phyloP scores from a whole-genome alignment of 495 filamentous ascomycete species.

The Penicillium chermesinum region DNA sequence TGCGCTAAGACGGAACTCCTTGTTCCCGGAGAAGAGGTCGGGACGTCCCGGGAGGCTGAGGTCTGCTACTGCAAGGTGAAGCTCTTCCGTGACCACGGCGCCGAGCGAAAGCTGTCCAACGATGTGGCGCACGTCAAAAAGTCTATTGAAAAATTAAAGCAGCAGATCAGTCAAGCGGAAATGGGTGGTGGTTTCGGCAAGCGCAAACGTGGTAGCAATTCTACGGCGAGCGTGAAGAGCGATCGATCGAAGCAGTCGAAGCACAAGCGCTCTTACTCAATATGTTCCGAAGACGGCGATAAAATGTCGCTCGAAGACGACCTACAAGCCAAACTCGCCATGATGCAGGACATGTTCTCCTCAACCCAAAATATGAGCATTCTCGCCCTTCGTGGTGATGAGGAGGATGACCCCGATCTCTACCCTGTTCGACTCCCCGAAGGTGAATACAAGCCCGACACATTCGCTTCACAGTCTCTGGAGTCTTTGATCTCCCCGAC shows the following conservation, averaged over 20 bases:
- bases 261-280: constrained; percentile 93
- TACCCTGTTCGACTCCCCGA: constrained; percentile 75
- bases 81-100: constrained; percentile 89
- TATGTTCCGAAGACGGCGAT: constrained; percentile 76
- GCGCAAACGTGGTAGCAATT: constrained; percentile 65
- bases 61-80: constrained; percentile 92
- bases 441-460: constrained; percentile 54
- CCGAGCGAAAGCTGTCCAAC: constrained; percentile 88
- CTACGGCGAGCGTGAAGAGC: constrained; percentile 46
- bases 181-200: constrained; percentile 86
- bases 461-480: constrained; percentile 50
- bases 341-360: constrained; percentile 92
- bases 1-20: constrained; percentile 78
- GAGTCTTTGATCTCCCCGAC: constrained; percentile 61
- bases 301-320: constrained; percentile 78
- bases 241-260: constrained; percentile 63
- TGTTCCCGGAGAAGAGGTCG: constrained; percentile 35
- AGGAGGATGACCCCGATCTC: constrained; percentile 82
- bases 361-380: constrained; percentile 83
- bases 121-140: constrained; percentile 87
- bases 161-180: constrained; percentile 79
- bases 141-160: constrained; percentile 86
- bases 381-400: constrained; percentile 75
- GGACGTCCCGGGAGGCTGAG: constrained; percentile 49
- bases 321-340: constrained; percentile 74